These are phyloP conservation scores for Annulohypoxylon stygium DNA, from an alignment of 495 filamentous ascomycete species.

Conservation along the genomic window DNA sequence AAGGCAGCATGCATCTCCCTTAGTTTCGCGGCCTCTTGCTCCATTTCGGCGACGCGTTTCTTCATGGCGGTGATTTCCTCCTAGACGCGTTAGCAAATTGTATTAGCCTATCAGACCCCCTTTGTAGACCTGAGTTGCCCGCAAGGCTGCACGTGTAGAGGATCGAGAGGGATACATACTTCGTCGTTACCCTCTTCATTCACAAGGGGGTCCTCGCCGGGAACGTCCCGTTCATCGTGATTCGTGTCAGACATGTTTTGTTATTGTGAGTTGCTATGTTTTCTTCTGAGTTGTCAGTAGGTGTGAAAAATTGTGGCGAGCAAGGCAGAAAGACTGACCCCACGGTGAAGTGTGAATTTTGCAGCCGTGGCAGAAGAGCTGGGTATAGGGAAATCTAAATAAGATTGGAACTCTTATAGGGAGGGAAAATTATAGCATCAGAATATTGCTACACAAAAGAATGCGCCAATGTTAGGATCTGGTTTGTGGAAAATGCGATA, in stretches of 20 bases:
- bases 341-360: constrained; percentile 3
- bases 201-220: constrained; percentile 51
- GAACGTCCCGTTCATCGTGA: constrained; percentile 46
- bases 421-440: constrained; percentile 6
- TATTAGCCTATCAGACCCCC: constrained; percentile 32
- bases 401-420: background rate
- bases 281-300: constrained; percentile 17
- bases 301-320: background rate
- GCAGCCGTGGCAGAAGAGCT: background rate
- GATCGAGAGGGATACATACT: constrained; percentile 49
- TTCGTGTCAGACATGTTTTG: constrained; percentile 50
- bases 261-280: background rate
- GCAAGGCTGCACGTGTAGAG: background rate
- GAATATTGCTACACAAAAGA: constrained; percentile 14
- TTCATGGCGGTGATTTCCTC: constrained; percentile 99
- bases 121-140: background rate
- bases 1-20: constrained; percentile 95
- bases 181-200: constrained; percentile 61
- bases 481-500: constrained; percentile 30
- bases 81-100: constrained; percentile 49
- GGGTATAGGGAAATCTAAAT: background rate
- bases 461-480: background rate
- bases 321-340: constrained; percentile 33
- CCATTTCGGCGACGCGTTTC: constrained; percentile 97
- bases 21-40: constrained; percentile 95